Evolutionary conservation across 148 eudicot species (phyloP), one percentile per base, ranked within the genome.

Genomic region (Suaeda aralocaspica): DNA sequence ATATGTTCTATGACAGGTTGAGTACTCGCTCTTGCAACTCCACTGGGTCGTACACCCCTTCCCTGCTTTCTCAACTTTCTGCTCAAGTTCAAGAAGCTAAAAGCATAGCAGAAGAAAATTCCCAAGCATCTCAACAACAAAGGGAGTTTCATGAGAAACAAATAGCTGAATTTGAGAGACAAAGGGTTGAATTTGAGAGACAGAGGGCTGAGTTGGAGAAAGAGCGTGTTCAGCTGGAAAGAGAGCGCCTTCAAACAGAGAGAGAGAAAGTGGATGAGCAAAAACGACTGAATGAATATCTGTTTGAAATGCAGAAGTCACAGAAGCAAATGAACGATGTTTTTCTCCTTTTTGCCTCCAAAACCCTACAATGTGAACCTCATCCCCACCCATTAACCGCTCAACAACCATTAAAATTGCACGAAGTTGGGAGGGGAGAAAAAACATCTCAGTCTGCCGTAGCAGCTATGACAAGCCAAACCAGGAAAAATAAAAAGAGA

Each of bases 191-290:
- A 48, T 16, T 48, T 48, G 51, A 48, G 51, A 11, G n/a, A 14
- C 51, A 48, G 51, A 48, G 51, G 51, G 51, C 51, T 48, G 51
- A 48, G 51, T 48, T 48, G 51, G 51, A 48, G 51, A 48, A n/a
- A 48, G 51, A 48, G 19, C 51, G 51, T 48, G 19, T 48, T 48
- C 15, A 48, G 51, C n/a, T 48, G 51, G 51, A 48, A 16, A 13
- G 51, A 48, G 51, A 48, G n/a, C 51, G 51, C n/a, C 4, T 48
- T 11, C 51, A 48, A 16, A 16, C 14, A 14, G 21, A 48, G 51
- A 48, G 51, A 16, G 51, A 48, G 51, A 48, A 48, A 48, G 19
- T 48, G 51, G 5, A 48, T 14, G 51, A 48, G 14, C 18, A 48
- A 48, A 48, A 48, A 48, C 19, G n/a, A n/a, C 16, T 48, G 14